Evolutionary conservation across 495 filamentous ascomycete species (phyloP).

Genomic region (Neurospora sp.): DNA sequence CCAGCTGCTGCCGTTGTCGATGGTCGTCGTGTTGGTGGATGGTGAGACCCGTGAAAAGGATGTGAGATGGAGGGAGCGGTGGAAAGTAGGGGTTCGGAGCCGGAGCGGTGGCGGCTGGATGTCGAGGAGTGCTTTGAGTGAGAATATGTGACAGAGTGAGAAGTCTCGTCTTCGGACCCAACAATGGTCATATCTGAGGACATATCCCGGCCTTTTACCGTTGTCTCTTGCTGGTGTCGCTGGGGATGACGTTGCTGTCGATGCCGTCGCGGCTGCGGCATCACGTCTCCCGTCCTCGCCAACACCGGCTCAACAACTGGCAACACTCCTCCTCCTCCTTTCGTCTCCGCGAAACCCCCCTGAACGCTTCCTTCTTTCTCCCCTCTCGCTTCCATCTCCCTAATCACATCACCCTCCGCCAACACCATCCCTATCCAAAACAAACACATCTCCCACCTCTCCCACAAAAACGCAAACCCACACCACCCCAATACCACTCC

Average conservation of each 20-base stretch:
- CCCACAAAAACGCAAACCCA: conserved; percentile 23
- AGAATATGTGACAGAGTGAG: background rate
- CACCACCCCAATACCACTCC: conserved; percentile 16
- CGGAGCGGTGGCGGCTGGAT: background rate
- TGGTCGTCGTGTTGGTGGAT: background rate
- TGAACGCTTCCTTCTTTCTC: background rate
- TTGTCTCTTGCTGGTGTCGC: background rate
- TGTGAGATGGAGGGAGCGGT: background rate
- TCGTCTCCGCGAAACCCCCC: background rate
- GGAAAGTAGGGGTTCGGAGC: background rate
- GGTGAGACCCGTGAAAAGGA: background rate
- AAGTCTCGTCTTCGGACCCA: background rate
- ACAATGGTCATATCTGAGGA: background rate
- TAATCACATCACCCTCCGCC: conserved; percentile 28
- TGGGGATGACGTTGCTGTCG: background rate
- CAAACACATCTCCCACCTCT: conserved; percentile 34
- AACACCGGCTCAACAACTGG: background rate
- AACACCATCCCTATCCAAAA: conserved; percentile 32
- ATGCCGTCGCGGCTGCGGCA: background rate
- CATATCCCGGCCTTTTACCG: background rate
- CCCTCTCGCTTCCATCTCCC: conserved; percentile 11
- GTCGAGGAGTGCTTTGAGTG: background rate
- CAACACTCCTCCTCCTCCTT: conserved; percentile 3
- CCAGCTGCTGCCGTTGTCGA: conserved; percentile 5
- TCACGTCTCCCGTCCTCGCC: background rate